These are phyloP conservation scores for Xylaria sp. DNA, from an alignment of 2,329 filamentous ascomycete genomes.

Conservation along the genomic window DNA sequence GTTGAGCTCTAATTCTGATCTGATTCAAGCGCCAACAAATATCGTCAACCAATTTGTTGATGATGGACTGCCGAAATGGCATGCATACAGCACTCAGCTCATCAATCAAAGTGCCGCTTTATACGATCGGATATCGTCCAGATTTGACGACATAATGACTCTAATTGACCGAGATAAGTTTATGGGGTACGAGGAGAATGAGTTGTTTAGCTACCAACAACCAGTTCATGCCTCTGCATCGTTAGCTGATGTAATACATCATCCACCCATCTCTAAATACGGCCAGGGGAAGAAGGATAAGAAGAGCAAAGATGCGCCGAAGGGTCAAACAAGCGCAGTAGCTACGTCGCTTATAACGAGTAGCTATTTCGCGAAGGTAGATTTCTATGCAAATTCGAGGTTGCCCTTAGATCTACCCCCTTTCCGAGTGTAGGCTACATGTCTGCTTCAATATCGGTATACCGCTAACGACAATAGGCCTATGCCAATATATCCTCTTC, in stretches of 20 bases:
- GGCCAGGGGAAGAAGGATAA: slow-evolving; percentile 46
- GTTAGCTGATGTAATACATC: slow-evolving; percentile 30
- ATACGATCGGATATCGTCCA: slow-evolving; percentile 68
- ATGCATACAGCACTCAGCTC: slow-evolving; percentile 55
- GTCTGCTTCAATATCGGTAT: neutral
- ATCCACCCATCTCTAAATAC: slow-evolving; percentile 33
- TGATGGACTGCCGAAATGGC: slow-evolving; percentile 56
- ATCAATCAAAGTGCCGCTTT: slow-evolving; percentile 58
- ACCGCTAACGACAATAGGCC: slow-evolving; percentile 57
- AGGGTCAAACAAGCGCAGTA: slow-evolving; percentile 51
- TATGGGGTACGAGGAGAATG: slow-evolving; percentile 65
- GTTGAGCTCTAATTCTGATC: slow-evolving; percentile 54
- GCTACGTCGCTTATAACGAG: slow-evolving; percentile 55
- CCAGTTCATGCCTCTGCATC: slow-evolving; percentile 26
- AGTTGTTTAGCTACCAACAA: slow-evolving; percentile 58
- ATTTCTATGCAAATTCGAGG: slow-evolving; percentile 80
- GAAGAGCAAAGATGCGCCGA: slow-evolving; percentile 49
- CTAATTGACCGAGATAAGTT: slow-evolving; percentile 73
- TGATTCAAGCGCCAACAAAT: slow-evolving; percentile 55
- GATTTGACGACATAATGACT: slow-evolving; percentile 75
- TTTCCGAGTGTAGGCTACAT: slow-evolving; percentile 68
- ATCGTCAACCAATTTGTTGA: slow-evolving; percentile 53
- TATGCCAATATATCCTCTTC: slow-evolving; percentile 77
- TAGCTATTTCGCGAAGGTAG: slow-evolving; percentile 78
- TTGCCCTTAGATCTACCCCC: slow-evolving; percentile 74